phyloP scores from a whole-genome alignment of 345 rosid species.

The Eucalyptus viminalis region DNA sequence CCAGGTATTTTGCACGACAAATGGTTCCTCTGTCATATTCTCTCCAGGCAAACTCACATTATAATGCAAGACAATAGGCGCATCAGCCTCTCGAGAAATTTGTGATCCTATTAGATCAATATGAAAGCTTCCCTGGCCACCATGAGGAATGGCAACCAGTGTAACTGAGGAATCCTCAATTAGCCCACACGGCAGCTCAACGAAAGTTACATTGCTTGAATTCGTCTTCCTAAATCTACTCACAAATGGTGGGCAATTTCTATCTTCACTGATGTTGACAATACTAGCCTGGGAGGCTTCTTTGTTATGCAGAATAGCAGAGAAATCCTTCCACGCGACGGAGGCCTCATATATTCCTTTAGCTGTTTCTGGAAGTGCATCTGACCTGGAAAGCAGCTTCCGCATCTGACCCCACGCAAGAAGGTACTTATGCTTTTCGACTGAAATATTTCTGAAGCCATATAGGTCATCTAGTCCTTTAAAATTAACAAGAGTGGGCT shows the following conservation, averaged over 20 bases:
- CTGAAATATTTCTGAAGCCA: conserved; percentile 26
- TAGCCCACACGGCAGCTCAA: conserved; percentile 75
- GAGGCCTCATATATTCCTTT: conserved; percentile 81
- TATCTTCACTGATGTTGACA: conserved; percentile 1
- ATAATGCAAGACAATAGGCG: conserved; percentile 49
- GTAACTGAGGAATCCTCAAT: conserved; percentile 69
- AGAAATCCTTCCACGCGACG: conserved; percentile 42
- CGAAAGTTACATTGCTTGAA: conserved; percentile 16
- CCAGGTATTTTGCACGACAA: conserved; percentile 69
- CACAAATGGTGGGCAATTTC: conserved; percentile 46
- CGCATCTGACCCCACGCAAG: conserved; percentile 67
- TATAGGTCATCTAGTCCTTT: conserved; percentile 54
- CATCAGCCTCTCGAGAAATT: conserved; percentile 21
- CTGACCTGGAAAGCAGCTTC: conserved; percentile 47
- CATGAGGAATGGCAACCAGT: conserved; percentile 63
- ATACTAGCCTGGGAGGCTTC: conserved; percentile 1
- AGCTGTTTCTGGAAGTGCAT: conserved; percentile 65
- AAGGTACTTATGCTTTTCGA: conserved; percentile 25
- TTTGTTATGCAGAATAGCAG: conserved; percentile 15
- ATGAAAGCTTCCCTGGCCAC: conserved; percentile 35
- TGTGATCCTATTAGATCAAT: conserved; percentile 45
- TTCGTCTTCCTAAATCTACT: conserved; percentile 8
- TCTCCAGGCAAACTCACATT: conserved; percentile 50
- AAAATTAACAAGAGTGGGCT: conserved; percentile 24
- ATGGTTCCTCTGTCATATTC: conserved; percentile 53